A percentile compares a stretch with the other conserved stretches of the same genome.
These are phyloP conservation scores for Colletotrichum kahawae DNA, from an alignment of 2,329 filamentous ascomycete genomes.

Conservation along the genomic window DNA sequence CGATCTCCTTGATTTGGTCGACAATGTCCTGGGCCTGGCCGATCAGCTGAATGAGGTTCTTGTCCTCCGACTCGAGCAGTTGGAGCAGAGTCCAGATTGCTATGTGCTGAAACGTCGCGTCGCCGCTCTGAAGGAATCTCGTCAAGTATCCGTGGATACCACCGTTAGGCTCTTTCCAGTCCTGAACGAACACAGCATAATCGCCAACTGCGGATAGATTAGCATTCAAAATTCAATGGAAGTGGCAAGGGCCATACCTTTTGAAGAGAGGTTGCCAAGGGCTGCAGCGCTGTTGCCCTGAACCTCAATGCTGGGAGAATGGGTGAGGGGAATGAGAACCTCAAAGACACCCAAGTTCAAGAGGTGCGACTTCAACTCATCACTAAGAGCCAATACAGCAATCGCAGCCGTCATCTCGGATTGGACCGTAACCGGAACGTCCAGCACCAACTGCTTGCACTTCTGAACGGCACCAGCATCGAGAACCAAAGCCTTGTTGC, in stretches of 20 bases:
- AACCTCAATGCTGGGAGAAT: constrained; percentile 95
- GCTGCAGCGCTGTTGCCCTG: constrained; percentile 98
- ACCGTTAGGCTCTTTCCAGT: constrained; percentile 91
- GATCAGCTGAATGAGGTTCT: constrained; percentile 85
- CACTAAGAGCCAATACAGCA: constrained; percentile 91
- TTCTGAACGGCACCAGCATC: constrained; percentile 97
- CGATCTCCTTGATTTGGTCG: constrained; percentile 88
- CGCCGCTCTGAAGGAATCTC: constrained; percentile 90
- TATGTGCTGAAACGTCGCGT: constrained; percentile 98
- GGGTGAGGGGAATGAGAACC: constrained; percentile 92
- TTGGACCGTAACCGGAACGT: constrained; percentile 92
- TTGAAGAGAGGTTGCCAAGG: constrained; percentile 93
- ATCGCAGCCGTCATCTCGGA: constrained; percentile 99
- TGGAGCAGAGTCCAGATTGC: constrained; percentile 98
- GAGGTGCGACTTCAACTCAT: constrained; percentile 92
- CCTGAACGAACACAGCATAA: constrained; percentile 93
- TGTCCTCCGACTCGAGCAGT: constrained; percentile 92
- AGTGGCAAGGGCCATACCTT: constrained; percentile 66
- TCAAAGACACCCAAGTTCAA: constrained; percentile 94
- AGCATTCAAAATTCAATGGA: neutral
- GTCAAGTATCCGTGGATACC: constrained; percentile 95
- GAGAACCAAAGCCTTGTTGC: constrained; percentile 96
- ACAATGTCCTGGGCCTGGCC: constrained; percentile 90
- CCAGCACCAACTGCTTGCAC: constrained; percentile 94
- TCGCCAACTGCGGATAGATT: constrained; percentile 73